A percentile compares a stretch with the other conserved stretches of the same genome.
phyloP scores from a whole-genome alignment of 106 monocot genomes.

The Dendrobium catenatum region DNA sequence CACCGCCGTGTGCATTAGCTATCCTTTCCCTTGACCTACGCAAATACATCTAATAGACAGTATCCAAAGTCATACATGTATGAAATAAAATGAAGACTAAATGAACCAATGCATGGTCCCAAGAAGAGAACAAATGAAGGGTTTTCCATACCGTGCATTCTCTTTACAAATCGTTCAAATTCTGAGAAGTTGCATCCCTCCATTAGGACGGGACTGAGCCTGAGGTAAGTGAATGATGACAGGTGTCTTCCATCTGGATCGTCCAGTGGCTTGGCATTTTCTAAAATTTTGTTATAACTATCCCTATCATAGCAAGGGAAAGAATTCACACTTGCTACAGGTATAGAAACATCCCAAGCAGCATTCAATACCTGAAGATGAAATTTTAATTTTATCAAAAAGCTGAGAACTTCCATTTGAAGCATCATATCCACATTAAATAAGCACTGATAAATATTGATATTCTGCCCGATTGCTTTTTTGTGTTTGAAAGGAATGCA shows the following conservation, averaged over 20 bases:
- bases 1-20: too few species aligned
- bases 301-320: slow-evolving; percentile 85
- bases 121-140: not conserved
- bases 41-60: not conserved
- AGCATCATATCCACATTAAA: not conserved
- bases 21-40: not conserved
- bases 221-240: slow-evolving; percentile 79
- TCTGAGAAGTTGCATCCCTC: slow-evolving; percentile 64
- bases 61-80: not conserved
- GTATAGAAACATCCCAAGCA: slow-evolving; percentile 83
- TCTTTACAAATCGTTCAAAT: slow-evolving; percentile 82
- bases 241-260: slow-evolving; percentile 91
- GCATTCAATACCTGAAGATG: slow-evolving; percentile 74
- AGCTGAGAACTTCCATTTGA: not conserved
- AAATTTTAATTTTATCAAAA: not conserved
- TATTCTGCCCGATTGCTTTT: not conserved
- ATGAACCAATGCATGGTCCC: not conserved
- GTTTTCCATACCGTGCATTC: slow-evolving; percentile 74
- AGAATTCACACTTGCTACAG: slow-evolving; percentile 86
- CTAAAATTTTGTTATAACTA: slow-evolving; percentile 87
- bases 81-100: not conserved
- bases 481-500: not conserved
- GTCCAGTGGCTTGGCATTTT: slow-evolving; percentile 74
- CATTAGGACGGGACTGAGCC: slow-evolving; percentile 67
- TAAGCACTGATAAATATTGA: slow-evolving; percentile 3